A percentile compares a stretch with the other conserved stretches of the same genome.
Evolutionary conservation across 2,329 filamentous ascomycete species (phyloP).

Genomic region (Trichoderma sp.): DNA sequence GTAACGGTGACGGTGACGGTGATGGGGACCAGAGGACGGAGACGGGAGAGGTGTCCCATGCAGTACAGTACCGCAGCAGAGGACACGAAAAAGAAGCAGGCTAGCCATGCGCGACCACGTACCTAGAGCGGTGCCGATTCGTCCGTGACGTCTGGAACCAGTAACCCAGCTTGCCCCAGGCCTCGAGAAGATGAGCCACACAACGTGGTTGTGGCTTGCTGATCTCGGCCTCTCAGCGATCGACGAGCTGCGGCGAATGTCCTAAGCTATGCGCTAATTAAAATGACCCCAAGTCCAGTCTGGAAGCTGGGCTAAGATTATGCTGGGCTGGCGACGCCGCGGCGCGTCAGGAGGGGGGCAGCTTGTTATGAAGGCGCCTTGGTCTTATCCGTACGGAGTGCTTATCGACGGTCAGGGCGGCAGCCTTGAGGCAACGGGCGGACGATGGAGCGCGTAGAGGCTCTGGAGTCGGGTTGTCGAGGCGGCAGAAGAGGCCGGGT

Average conservation of each 20-base stretch:
- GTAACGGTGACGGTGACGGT: slow-evolving; percentile 24
- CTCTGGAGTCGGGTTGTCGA: not conserved
- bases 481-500: not conserved
- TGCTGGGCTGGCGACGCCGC: slow-evolving; percentile 15
- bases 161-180: slow-evolving; percentile 14
- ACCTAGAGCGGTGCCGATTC: slow-evolving; percentile 27
- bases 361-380: slow-evolving; percentile 16
- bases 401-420: slow-evolving; percentile 19
- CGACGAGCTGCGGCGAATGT: slow-evolving; percentile 28
- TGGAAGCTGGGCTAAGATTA: slow-evolving; percentile 16
- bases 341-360: slow-evolving; percentile 21
- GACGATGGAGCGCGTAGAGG: slow-evolving; percentile 14
- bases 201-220: slow-evolving; percentile 30
- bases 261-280: slow-evolving; percentile 29
- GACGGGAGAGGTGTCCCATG: slow-evolving; percentile 9
- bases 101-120: slow-evolving; percentile 28
- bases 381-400: slow-evolving; percentile 22
- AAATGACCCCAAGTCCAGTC: slow-evolving; percentile 24
- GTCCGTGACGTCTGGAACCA: slow-evolving; percentile 27
- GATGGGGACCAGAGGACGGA: slow-evolving; percentile 12
- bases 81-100: slow-evolving; percentile 22
- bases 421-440: slow-evolving; percentile 19
- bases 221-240: slow-evolving; percentile 29
- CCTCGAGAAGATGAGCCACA: slow-evolving; percentile 20
- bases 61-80: slow-evolving; percentile 15